These are phyloP conservation scores for Torulaspora gathmanii DNA, from an alignment of 805 yeast genomes.

Conservation along the genomic window DNA sequence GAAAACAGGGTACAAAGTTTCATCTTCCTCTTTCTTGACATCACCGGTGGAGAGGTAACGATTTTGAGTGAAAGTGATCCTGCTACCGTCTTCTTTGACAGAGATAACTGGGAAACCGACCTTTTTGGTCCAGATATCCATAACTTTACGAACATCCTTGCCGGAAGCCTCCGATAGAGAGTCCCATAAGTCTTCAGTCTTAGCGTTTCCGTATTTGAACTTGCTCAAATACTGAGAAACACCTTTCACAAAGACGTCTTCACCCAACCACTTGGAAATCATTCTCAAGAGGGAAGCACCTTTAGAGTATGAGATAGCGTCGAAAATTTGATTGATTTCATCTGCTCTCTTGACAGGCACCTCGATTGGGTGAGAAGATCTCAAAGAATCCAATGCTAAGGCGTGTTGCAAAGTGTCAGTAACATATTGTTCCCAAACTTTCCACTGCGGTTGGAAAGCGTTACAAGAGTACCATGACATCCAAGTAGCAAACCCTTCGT, in stretches of 20 bases:
- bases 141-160: slow-evolving; percentile 62
- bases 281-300: slow-evolving; percentile 76
- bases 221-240: slow-evolving; percentile 71
- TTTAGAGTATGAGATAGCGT: slow-evolving; percentile 76
- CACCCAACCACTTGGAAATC: slow-evolving; percentile 78
- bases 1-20: slow-evolving; percentile 64
- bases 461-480: slow-evolving; percentile 84
- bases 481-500: slow-evolving; percentile 89
- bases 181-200: slow-evolving; percentile 73
- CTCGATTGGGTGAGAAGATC: slow-evolving; percentile 82
- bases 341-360: slow-evolving; percentile 75
- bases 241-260: slow-evolving; percentile 70
- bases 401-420: slow-evolving; percentile 73
- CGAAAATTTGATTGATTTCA: slow-evolving; percentile 80
- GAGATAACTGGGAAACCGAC: slow-evolving; percentile 72
- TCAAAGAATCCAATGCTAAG: slow-evolving; percentile 66
- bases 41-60: slow-evolving; percentile 75
- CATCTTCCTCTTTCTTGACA: slow-evolving; percentile 69
- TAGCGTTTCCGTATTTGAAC: slow-evolving; percentile 73
- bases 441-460: slow-evolving; percentile 75
- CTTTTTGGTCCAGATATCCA: slow-evolving; percentile 78
- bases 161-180: slow-evolving; percentile 67
- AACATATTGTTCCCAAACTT: slow-evolving; percentile 80
- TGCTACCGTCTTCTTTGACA: slow-evolving; percentile 53
- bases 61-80: slow-evolving; percentile 58